Base-by-base conservation (phyloP, 78 protist genomes). In the slime mould (Dictyostelium discoideum) region DNA sequence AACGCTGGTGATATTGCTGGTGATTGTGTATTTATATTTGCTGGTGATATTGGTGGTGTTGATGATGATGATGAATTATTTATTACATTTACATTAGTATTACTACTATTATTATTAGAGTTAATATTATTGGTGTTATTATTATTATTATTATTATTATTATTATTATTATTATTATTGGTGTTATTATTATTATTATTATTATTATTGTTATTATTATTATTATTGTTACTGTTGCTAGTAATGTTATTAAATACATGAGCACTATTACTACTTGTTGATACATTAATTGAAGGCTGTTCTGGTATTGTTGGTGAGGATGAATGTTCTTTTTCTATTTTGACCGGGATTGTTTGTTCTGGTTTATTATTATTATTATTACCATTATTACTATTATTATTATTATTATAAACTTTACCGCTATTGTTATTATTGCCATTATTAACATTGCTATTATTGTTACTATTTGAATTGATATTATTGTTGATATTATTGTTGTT, bases 1-100 rank as follows among this genome's bases (percentile, higher is more conserved):
- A 48, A 39, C 77, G 80, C 92, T 44, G 92, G 65, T 73, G 84
- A 48, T 65, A 65, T 65, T 9, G 74, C 29, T n/a, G 74, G 74
- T 65, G 74, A 65, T 65, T 65, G 74, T 24, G 24, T 65, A 32
- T 24, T 50, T 67, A 85, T 14, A 67, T 85, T 37, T 65, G 57
- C 85, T 13, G 93, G 93, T 63, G 93, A 87, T 24, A 87, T 87
- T 32, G 93, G 93, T 79, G 93, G 93, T 78, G 93, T 87, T 57
- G 93, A 87, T 54, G 86, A 44, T 50, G 92, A 76, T 78, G 77
- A 78, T 65, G 74, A 65, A 74, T 74, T 74, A 74, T 74, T 74
- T 24, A 24, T 26, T 24, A n/a, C 46, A 32, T 74, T 74, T 37
- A 24, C 24, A 74, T 74, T 74, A 37, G 26, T 74, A 74, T 18